Evolutionary conservation across 1,139 yeast species (phyloP).

Genomic region (Candida sp.): DNA sequence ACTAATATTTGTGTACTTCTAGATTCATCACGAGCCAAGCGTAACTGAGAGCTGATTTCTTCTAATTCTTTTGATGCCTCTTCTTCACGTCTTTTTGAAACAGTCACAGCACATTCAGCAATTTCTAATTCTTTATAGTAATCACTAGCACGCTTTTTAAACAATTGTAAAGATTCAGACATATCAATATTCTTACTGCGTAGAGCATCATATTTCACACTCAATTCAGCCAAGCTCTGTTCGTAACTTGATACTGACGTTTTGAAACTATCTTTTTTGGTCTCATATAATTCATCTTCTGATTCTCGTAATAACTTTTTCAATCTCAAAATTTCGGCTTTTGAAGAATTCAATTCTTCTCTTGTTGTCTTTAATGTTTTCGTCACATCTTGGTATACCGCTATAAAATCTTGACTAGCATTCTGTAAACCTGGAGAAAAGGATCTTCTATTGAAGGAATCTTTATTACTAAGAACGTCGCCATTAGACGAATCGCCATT

Average conservation of each 20-base stretch:
- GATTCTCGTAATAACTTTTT: conserved; percentile 47
- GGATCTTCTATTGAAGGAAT: background rate
- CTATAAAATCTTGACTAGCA: conserved; percentile 44
- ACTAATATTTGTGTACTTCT: conserved; percentile 56
- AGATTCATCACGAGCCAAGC: conserved; percentile 56
- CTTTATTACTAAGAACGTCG: conserved; percentile 9
- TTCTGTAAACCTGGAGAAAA: conserved; percentile 12
- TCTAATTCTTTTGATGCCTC: conserved; percentile 52
- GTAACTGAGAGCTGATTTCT: conserved; percentile 52
- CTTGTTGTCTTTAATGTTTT: conserved; percentile 47
- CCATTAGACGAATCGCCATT: conserved; percentile 10
- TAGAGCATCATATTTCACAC: conserved; percentile 53
- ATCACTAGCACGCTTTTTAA: conserved; percentile 72
- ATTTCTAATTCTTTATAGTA: conserved; percentile 71
- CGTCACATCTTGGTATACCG: conserved; percentile 55
- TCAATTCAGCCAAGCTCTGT: conserved; percentile 37
- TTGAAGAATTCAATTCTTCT: conserved; percentile 47
- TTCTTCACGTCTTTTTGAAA: conserved; percentile 61
- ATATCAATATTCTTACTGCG: conserved; percentile 51
- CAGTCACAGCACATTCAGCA: conserved; percentile 71
- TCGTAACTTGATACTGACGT: conserved; percentile 39
- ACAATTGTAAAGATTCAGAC: conserved; percentile 52
- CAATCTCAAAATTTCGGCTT: conserved; percentile 50
- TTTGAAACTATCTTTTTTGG: conserved; percentile 31
- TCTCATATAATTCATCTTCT: conserved; percentile 44